Percentiles rank a stretch among this genome's conserved stretches.
Conservation (phyloP, 1,139 yeast species). For the Hansenula sp. region DNA sequence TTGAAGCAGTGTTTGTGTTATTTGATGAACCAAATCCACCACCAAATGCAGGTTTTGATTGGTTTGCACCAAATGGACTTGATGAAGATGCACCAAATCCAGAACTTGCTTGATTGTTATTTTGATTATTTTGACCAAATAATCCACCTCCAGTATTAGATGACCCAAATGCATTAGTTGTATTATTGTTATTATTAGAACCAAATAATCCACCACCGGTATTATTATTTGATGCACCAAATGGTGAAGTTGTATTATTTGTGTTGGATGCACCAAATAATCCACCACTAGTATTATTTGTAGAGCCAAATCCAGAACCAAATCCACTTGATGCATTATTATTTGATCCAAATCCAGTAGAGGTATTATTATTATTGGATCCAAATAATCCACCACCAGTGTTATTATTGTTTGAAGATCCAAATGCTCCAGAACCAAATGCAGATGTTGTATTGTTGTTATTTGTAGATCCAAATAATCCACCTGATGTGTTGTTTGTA, state of each 20-base stretch:
- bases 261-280: slow-evolving; percentile 6
- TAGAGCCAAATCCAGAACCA: slow-evolving; percentile 17
- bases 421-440: slow-evolving; percentile 20
- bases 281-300: slow-evolving; percentile 27
- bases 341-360: slow-evolving; percentile 24
- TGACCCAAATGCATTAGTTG: slow-evolving; percentile 25
- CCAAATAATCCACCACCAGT: slow-evolving; percentile 17
- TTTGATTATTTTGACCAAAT: slow-evolving; percentile 14
- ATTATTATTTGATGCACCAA: slow-evolving; percentile 26
- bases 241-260: slow-evolving; percentile 29
- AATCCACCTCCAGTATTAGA: slow-evolving; percentile 20
- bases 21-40: slow-evolving; percentile 19
- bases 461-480: slow-evolving; percentile 26
- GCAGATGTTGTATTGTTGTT: slow-evolving; percentile 22
- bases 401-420: slow-evolving; percentile 5
- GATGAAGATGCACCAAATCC: slow-evolving; percentile 23
- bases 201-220: slow-evolving; percentile 17
- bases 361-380: slow-evolving; percentile 2
- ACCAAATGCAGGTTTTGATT: slow-evolving; percentile 10
- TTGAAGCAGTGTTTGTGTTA: slow-evolving; percentile 13
- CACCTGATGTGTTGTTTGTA: slow-evolving; percentile 12
- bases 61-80: slow-evolving; percentile 25
- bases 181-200: slow-evolving; percentile 2
- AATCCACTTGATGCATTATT: slow-evolving; percentile 22
- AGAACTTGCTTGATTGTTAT: not conserved